Percentiles rank a stretch among this genome's conserved stretches.
These are phyloP conservation scores for Sonneratia caseolaris DNA, from an alignment of 345 rosid species.

Conservation along the genomic window DNA sequence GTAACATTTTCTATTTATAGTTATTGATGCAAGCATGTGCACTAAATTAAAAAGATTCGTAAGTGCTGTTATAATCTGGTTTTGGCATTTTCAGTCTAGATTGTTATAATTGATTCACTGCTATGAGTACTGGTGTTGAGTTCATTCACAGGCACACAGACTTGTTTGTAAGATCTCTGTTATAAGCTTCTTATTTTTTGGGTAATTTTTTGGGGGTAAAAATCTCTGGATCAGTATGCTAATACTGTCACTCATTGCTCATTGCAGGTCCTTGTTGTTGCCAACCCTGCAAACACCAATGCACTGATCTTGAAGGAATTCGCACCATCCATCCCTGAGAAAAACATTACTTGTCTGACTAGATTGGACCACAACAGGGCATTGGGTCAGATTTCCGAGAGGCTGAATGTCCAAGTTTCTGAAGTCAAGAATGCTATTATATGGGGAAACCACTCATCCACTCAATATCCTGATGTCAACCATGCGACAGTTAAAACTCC, in stretches of 20 bases:
- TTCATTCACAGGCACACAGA: too few relatives aligned
- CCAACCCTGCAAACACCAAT: constrained; percentile 97
- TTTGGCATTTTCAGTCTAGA: background rate
- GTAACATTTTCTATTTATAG: background rate
- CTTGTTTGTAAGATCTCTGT: too few relatives aligned
- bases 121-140: background rate
- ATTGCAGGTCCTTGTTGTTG: constrained; percentile 88
- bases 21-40: background rate
- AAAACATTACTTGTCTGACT: constrained; percentile 89
- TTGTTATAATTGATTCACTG: background rate
- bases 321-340: constrained; percentile 92
- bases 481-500: constrained; percentile 80
- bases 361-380: constrained; percentile 99
- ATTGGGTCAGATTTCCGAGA: constrained; percentile 92
- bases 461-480: constrained; percentile 97
- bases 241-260: background rate
- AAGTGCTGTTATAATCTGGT: background rate
- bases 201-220: too few relatives aligned
- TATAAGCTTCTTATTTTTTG: too few relatives aligned
- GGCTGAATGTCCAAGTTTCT: constrained; percentile 68
- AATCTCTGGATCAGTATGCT: too few relatives aligned
- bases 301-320: constrained; percentile 95
- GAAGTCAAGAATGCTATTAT: constrained; percentile 91
- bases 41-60: background rate
- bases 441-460: constrained; percentile 98